Evolutionary conservation across 2,329 filamentous ascomycete genomes (phyloP).

Genomic region (Hawksworthiomyces lignivorus): DNA sequence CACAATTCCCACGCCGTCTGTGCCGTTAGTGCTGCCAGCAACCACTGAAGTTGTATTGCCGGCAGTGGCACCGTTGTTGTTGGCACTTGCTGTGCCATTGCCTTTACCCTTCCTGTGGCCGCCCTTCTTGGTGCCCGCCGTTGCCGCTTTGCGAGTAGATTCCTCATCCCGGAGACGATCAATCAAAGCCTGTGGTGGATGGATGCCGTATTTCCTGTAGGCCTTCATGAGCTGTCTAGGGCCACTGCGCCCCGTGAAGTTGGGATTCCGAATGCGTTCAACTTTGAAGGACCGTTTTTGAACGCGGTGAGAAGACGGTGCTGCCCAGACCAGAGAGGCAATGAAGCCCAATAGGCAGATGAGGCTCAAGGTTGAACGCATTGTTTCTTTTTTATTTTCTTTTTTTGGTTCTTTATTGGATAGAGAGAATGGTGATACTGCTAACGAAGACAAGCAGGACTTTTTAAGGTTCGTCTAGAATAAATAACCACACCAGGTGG

Average conservation of each 20-base stretch:
- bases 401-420: no score
- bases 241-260: conserved; percentile 49
- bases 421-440: conserved; percentile 1
- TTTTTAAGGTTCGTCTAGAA: no score
- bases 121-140: background rate
- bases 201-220: conserved; percentile 59
- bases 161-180: conserved; percentile 26
- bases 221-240: conserved; percentile 55
- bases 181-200: conserved; percentile 34
- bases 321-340: conserved; percentile 33
- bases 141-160: conserved; percentile 15
- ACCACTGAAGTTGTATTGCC: conserved; percentile 17
- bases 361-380: conserved; percentile 19
- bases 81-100: conserved; percentile 6
- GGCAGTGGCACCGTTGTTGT: background rate
- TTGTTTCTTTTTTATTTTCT: conserved; percentile 11
- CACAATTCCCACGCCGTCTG: conserved; percentile 41
- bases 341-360: conserved; percentile 39
- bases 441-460: no score
- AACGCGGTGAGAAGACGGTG: conserved; percentile 36
- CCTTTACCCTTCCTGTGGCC: conserved; percentile 2
- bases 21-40: conserved; percentile 4
- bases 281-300: conserved; percentile 55
- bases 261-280: conserved; percentile 46
- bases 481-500: conserved; percentile 24